Percentiles rank a stretch among this genome's conserved stretches.
These are phyloP conservation scores for Suillus hirtellus DNA, from an alignment of 768 basidiomycete genomes.

Conservation along the genomic window DNA sequence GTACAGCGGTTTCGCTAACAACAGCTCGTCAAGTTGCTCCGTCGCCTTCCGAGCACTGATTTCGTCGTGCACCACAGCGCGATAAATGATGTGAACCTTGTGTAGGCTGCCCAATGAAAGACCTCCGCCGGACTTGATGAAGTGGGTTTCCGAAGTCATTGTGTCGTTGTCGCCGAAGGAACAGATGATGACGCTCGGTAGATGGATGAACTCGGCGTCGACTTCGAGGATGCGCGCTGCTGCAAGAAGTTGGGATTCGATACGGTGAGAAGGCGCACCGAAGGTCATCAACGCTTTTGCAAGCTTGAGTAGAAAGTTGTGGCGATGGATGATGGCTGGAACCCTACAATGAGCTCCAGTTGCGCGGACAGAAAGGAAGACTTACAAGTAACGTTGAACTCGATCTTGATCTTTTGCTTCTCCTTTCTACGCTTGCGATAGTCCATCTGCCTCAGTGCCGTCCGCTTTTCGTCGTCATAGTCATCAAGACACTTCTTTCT, in stretches of 20 bases:
- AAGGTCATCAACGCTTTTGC: conserved; percentile 89
- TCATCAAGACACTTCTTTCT: conserved; percentile 53
- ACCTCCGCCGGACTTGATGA: conserved; percentile 75
- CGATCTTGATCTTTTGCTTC: conserved; percentile 62
- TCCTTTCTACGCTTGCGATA: conserved; percentile 69
- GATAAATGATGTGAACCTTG: conserved; percentile 82
- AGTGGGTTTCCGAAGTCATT: conserved; percentile 87
- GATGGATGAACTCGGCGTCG: conserved; percentile 88
- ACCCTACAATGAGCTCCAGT: conserved; percentile 1
- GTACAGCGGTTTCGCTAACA: conserved; percentile 67
- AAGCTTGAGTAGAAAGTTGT: conserved; percentile 83
- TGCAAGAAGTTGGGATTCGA: conserved; percentile 88
- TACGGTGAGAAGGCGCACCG: conserved; percentile 90
- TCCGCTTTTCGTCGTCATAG: conserved; percentile 61
- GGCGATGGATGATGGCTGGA: conserved; percentile 74
- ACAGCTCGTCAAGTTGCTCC: conserved; percentile 58
- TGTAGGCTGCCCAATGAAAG: conserved; percentile 86
- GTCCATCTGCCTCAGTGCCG: conserved; percentile 61
- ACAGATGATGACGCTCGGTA: conserved; percentile 79
- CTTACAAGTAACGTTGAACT: conserved; percentile 74
- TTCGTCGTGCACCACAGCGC: conserved; percentile 88
- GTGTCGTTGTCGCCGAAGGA: conserved; percentile 89
- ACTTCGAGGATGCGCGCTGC: conserved; percentile 89
- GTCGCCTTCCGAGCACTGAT: conserved; percentile 80
- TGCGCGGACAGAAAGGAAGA: conserved; percentile 17